Evolutionary conservation across 768 basidiomycete species (phyloP).

Genomic region (Mycena pura): DNA sequence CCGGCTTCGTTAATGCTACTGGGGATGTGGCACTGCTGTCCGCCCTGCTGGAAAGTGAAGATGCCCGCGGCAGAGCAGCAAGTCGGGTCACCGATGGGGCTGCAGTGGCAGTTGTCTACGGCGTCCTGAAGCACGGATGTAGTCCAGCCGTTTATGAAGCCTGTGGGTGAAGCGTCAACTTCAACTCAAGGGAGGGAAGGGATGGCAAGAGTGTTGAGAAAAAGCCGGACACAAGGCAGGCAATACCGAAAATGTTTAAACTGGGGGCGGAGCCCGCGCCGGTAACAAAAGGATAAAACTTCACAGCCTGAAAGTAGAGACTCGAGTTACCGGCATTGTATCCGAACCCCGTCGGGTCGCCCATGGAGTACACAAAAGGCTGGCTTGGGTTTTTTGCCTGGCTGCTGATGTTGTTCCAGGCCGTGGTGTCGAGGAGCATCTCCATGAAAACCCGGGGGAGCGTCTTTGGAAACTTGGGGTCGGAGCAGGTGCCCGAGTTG

Average conservation of each 20-base stretch:
- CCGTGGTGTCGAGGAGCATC: constrained; percentile 52
- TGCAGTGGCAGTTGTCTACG: constrained; percentile 60
- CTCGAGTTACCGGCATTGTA: constrained; percentile 58
- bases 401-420: constrained; percentile 42
- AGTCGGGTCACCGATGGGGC: constrained; percentile 44
- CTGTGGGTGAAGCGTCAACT: no score
- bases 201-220: no score
- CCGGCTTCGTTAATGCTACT: constrained; percentile 55
- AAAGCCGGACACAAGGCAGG: no score
- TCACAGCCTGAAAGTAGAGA: no score
- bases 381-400: constrained; percentile 55
- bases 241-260: no score
- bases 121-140: constrained; percentile 58
- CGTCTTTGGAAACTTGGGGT: constrained; percentile 52
- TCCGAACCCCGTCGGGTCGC: constrained; percentile 70
- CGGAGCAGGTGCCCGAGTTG: constrained; percentile 55
- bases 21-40: constrained; percentile 54
- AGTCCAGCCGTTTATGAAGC: constrained; percentile 71
- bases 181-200: no score
- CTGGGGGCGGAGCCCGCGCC: no score
- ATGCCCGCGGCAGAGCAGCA: constrained; percentile 54
- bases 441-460: constrained; percentile 60
- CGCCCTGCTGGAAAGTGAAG: constrained; percentile 48
- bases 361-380: constrained; percentile 59
- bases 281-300: no score